Base-by-base conservation (phyloP, 257 asterid species). In the Solanum gracilifrons region DNA sequence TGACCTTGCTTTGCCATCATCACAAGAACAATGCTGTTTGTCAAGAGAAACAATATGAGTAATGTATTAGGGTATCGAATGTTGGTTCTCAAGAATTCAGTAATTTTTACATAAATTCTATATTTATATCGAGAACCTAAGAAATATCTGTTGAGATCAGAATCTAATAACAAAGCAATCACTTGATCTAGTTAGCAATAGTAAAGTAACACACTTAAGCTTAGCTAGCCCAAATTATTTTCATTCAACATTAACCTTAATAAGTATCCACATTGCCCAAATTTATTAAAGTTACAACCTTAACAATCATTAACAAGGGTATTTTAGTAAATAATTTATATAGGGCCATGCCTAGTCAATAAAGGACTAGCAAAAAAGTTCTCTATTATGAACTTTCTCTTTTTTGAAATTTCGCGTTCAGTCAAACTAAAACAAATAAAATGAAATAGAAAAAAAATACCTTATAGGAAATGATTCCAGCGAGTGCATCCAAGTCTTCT, bases 401-500 rank as follows among this genome's bases (percentile, higher is more conserved):
- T 62, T 62, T 9, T 62, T 10, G 0, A 27, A 27, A 68, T 31
- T 69, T 13, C 11, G n/a, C 5, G 12, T 29, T 69, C 3, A 69
- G 9, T 29, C 13, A 16, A 71, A 31, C 6, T 29, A 71, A 71
- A 8, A 16, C 39, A 32, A 66, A 62, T 66, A 5, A 18, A 18
- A 55, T 55, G 1, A 5, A 27, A 31, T 31, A 36, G 12, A 20
- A 55, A 15, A 55, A 15, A 77, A 7, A 2, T 90, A 96, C 98
- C 98, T 96, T 96, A 84, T 90, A 93, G 20, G 98, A 94, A 27
- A 95, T 96, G 33, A 98, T 96, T 60, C 98, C 98, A 62, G 97
- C 98, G 89, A 96, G 90, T 89, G 98, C 99, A 91, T 96, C 99
- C 87, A 96, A 94, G 85, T 96, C 99, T 87, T 96, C 98, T 25